phyloP scores from a whole-genome alignment of 129 eudicot genomes.

The Heracleum sosnowskyi region DNA sequence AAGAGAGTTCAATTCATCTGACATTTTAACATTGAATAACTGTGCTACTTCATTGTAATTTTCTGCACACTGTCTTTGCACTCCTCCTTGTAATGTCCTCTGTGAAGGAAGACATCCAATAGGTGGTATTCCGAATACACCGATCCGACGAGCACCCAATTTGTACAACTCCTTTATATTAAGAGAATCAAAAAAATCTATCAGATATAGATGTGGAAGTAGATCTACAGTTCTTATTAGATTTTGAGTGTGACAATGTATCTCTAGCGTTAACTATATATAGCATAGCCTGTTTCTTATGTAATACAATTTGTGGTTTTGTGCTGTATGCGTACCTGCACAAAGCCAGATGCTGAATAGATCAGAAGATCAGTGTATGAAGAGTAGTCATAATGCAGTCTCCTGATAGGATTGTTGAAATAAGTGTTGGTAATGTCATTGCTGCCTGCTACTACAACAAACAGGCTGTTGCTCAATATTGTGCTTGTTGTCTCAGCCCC shows the following conservation, averaged over 20 bases:
- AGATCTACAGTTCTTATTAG: not conserved
- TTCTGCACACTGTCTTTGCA: constrained; percentile 40
- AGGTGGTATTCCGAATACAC: constrained; percentile 60
- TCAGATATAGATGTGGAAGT: not conserved
- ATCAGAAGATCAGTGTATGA: constrained; percentile 53
- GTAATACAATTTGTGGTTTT: not conserved
- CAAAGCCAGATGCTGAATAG: constrained; percentile 44
- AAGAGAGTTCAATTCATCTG: constrained; percentile 29
- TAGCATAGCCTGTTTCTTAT: not conserved
- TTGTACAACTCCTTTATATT: constrained; percentile 43
- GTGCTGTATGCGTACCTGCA: constrained; percentile 36
- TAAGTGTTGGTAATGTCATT: constrained; percentile 69
- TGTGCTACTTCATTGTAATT: constrained; percentile 40
- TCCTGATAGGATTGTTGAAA: constrained; percentile 45
- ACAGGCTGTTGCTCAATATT: constrained; percentile 41
- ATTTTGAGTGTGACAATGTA: not conserved
- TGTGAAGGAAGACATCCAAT: constrained; percentile 78
- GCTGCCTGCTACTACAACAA: constrained; percentile 48
- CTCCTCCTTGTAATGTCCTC: constrained; percentile 69
- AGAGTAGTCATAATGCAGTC: constrained; percentile 30
- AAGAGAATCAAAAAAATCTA: not conserved
- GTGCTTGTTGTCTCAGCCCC: constrained; percentile 44
- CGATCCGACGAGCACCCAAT: constrained; percentile 66
- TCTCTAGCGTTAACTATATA: not conserved
- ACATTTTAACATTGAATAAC: constrained; percentile 49